phyloP scores from a whole-genome alignment of 192 early-diverging fungal species.

The Cladochytrium replicatum region DNA sequence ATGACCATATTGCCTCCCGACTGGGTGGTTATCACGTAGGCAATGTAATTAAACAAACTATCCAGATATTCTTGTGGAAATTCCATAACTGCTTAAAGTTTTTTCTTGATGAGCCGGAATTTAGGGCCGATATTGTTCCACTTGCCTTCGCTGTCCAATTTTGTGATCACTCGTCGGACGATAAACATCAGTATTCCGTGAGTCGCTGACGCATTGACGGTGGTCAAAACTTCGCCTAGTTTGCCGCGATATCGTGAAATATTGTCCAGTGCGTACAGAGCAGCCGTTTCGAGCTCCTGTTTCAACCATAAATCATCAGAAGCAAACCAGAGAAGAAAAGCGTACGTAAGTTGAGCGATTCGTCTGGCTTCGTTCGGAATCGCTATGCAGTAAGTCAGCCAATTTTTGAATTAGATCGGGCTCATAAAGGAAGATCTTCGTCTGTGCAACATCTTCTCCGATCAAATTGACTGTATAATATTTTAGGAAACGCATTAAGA shows the following conservation, averaged over 20 bases:
- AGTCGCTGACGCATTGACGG: slow-evolving; percentile 84
- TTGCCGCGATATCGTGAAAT: slow-evolving; percentile 68
- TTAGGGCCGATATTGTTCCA: no score
- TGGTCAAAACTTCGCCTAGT: slow-evolving; percentile 68
- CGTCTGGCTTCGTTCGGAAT: slow-evolving; percentile 44
- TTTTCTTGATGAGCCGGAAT: background rate
- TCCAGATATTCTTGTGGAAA: slow-evolving; percentile 67
- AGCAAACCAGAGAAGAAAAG: background rate
- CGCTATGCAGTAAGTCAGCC: slow-evolving; percentile 58
- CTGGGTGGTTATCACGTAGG: slow-evolving; percentile 67
- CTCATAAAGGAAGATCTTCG: slow-evolving; percentile 75
- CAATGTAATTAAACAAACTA: slow-evolving; percentile 67
- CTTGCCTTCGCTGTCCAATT: slow-evolving; percentile 28
- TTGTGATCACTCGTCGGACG: slow-evolving; percentile 59
- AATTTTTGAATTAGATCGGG: slow-evolving; percentile 74
- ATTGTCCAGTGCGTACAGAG: slow-evolving; percentile 73
- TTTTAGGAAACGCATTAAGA: slow-evolving; percentile 2
- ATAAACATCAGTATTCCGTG: slow-evolving; percentile 83
- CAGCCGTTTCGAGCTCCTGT: slow-evolving; percentile 66
- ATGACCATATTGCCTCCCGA: slow-evolving; percentile 83
- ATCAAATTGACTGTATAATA: slow-evolving; percentile 41
- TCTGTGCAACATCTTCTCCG: slow-evolving; percentile 50
- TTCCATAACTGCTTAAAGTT: background rate
- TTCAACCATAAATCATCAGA: background rate
- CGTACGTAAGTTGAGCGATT: background rate